phyloP scores from a whole-genome alignment of 1,139 yeast species.

The Debaryomyces sp. region DNA sequence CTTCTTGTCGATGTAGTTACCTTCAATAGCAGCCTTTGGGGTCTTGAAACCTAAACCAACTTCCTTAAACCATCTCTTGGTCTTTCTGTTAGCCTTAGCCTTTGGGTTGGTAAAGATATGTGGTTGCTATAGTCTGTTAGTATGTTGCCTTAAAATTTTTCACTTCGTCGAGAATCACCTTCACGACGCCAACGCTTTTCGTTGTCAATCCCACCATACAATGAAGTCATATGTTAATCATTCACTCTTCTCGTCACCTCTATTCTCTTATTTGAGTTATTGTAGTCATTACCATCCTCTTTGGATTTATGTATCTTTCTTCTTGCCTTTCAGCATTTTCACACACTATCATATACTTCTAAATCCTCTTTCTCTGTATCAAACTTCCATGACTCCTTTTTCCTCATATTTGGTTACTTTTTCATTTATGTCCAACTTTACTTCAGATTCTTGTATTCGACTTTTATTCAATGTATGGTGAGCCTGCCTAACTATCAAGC shows the following conservation, averaged over 20 bases:
- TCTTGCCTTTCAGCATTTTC: neutral
- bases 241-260: neutral
- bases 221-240: neutral
- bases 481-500: neutral
- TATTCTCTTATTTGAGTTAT: neutral
- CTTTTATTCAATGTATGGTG: neutral
- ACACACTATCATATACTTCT: neutral
- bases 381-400: neutral
- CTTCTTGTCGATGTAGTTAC: slow-evolving; percentile 99
- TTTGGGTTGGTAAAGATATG: slow-evolving; percentile 99
- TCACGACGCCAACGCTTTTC: neutral
- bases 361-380: neutral
- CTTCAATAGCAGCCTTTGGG: slow-evolving; percentile 98
- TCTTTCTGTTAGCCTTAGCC: slow-evolving; percentile 97
- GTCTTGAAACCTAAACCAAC: slow-evolving; percentile 99
- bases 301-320: neutral
- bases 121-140: slow-evolving; percentile 81
- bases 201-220: neutral
- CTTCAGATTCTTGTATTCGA: neutral
- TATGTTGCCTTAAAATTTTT: slow-evolving; percentile 15
- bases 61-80: slow-evolving; percentile 99
- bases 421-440: slow-evolving; percentile 1
- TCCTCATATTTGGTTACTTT: neutral
- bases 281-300: neutral
- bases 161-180: neutral